These are phyloP conservation scores for Gaeumannomyces tritici DNA, from an alignment of 2,329 filamentous ascomycete genomes.

Conservation along the genomic window DNA sequence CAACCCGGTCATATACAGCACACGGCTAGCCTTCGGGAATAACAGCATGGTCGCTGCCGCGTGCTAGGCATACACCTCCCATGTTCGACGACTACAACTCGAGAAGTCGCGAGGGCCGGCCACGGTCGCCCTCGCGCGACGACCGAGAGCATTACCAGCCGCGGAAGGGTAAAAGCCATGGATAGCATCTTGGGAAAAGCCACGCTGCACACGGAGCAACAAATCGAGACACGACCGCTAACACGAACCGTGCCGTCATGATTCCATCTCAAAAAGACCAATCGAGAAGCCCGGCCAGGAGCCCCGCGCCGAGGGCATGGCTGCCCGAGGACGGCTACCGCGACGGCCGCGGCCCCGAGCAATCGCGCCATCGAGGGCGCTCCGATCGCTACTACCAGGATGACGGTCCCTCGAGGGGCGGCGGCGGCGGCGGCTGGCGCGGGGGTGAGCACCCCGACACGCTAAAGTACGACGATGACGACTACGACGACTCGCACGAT, in stretches of 20 bases:
- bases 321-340: not conserved
- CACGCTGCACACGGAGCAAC: not conserved
- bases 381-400: not conserved
- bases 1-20: too few relatives aligned
- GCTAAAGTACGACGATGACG: constrained; percentile 4
- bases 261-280: constrained; percentile 5
- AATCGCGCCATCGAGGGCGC: too few relatives aligned
- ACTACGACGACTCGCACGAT: not conserved
- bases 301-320: not conserved
- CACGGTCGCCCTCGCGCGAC: constrained; percentile 9
- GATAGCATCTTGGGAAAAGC: constrained; percentile 1
- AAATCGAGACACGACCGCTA: constrained; percentile 6
- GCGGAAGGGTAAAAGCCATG: constrained; percentile 28
- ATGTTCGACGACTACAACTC: constrained; percentile 35
- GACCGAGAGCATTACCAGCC: constrained; percentile 28
- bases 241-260: constrained; percentile 4
- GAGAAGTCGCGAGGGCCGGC: constrained; percentile 15
- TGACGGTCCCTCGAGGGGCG: not conserved
- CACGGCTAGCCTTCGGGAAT: too few relatives aligned
- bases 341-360: not conserved
- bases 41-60: too few relatives aligned
- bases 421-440: not conserved
- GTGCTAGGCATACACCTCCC: too few relatives aligned
- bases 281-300: constrained; percentile 3
- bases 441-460: not conserved